Percentiles rank a stretch among this genome's conserved stretches.
These are phyloP conservation scores for Chrysanthemum seticuspe DNA, from an alignment of 129 eudicot genomes.

Conservation along the genomic window DNA sequence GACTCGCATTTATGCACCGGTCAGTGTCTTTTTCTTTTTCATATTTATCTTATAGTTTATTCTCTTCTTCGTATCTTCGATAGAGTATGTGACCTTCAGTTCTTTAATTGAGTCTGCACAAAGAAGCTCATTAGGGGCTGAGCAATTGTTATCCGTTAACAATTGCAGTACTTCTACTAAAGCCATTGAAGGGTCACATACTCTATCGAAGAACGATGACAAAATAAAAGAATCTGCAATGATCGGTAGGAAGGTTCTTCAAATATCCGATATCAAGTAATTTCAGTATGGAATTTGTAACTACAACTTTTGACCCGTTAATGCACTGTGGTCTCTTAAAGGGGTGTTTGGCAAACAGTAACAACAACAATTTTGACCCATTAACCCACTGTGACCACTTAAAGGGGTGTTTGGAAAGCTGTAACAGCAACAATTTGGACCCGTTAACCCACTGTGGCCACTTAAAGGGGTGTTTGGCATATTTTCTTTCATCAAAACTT, in stretches of 20 bases:
- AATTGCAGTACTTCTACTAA: conserved; percentile 23
- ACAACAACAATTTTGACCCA: too few relatives aligned
- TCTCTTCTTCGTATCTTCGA: conserved; percentile 12
- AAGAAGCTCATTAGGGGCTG: conserved; percentile 12
- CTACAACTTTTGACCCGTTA: too few relatives aligned
- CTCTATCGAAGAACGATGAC: conserved; percentile 29
- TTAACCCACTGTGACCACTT: too few relatives aligned
- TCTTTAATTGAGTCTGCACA: conserved; percentile 48
- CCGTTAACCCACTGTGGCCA: too few relatives aligned
- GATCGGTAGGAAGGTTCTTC: conserved; percentile 49
- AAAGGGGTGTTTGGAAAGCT: too few relatives aligned
- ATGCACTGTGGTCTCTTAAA: too few relatives aligned
- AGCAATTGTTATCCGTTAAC: conserved; percentile 23
- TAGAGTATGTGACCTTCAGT: conserved; percentile 54
- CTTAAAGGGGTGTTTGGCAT: too few relatives aligned
- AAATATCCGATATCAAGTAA: conserved; percentile 14
- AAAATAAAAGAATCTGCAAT: conserved; percentile 33
- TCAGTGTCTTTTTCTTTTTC: conserved; percentile 12
- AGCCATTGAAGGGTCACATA: conserved; percentile 19
- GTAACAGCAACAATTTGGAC: too few relatives aligned
- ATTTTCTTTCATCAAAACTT: too few relatives aligned
- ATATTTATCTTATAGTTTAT: not conserved
- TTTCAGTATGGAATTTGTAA: too few relatives aligned
- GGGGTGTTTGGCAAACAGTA: too few relatives aligned
- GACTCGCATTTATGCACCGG: conserved; percentile 75